Base-by-base conservation (phyloP, 2,329 filamentous ascomycete genomes). In the Epichloe gansuensis region DNA sequence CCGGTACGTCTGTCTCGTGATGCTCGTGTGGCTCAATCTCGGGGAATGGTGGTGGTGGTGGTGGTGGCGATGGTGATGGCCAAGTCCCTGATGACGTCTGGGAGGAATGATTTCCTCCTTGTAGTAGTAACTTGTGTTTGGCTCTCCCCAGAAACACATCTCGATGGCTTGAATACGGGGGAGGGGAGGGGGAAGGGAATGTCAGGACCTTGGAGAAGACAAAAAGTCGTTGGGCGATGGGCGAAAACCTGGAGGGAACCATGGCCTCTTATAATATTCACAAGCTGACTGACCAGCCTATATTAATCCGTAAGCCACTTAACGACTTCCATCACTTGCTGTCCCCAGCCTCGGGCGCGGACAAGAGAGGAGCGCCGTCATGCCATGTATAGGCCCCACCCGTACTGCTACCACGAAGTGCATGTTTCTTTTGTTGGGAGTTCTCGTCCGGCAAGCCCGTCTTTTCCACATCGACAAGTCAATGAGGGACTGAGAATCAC, bases 61-160 rank as follows among this genome's bases (percentile, higher is more conserved):
- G 47, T 65, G 63, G 44, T 68, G 66, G 46, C 68, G 63, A 46
- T 63, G 61, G 46, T 67, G 64, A 53, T 67, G 65, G 15, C 65
- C 62, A 37, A 67, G 64, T 43, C 65, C 64, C 46, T 65, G 64
- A 48, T 69, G 63, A 35, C 60, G 62, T 42, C 73, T 67, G 53
- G 71, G 67, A 44, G 76, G 76, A 46, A 75, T 69, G 57, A 74
- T 69, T 58, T 79, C 75, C 66, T 79, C 74, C 62, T 72, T 72
- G 63, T 79, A 77, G 68, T 80, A 80, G 67, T 80, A 77, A 46
- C 71, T 71, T 42, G 69, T 72, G 34, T 62, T 65, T 52, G 72
- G 70, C 54, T 71, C 67, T 52, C 65, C 57, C 46, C 67, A 62
- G 68, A 79, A 77, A 61, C 76, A 80, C 76, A 80, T 79, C 25